A percentile compares a stretch with the other conserved stretches of the same genome.
These are phyloP conservation scores for Aspergillus haitiensis DNA, from an alignment of 495 filamentous ascomycete species.

Conservation along the genomic window DNA sequence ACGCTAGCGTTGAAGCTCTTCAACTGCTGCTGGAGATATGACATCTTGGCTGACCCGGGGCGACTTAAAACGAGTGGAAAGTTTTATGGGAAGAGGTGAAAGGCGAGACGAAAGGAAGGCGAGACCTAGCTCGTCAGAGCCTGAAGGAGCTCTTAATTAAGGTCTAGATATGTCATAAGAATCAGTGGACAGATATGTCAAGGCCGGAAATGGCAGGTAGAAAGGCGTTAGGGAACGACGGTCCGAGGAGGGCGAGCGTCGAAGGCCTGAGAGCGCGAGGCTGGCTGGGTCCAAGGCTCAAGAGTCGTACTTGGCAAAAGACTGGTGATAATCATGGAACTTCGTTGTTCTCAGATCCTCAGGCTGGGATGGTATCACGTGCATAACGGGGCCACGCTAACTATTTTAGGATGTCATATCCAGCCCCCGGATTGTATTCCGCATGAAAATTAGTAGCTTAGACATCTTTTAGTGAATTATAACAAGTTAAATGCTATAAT, in stretches of 20 bases:
- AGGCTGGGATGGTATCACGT: neutral
- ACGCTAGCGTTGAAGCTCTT: conserved; percentile 52
- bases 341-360: neutral
- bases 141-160: conserved; percentile 12
- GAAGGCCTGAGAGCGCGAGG: conserved; percentile 1
- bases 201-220: conserved; percentile 3
- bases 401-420: neutral
- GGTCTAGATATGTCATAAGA: conserved; percentile 15
- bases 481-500: neutral
- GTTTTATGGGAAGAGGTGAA: conserved; percentile 1
- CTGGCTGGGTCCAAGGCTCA: neutral
- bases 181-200: neutral
- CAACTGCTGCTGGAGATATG: conserved; percentile 48
- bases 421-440: neutral
- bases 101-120: conserved; percentile 1
- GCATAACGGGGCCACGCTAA: neutral
- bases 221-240: neutral
- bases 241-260: neutral
- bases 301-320: neutral
- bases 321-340: neutral
- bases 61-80: neutral
- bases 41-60: conserved; percentile 35
- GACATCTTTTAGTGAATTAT: neutral
- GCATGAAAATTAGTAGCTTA: neutral
- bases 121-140: conserved; percentile 21